phyloP scores from a whole-genome alignment of 1,284 basidiomycete genomes.

The Puccinia horiana region DNA sequence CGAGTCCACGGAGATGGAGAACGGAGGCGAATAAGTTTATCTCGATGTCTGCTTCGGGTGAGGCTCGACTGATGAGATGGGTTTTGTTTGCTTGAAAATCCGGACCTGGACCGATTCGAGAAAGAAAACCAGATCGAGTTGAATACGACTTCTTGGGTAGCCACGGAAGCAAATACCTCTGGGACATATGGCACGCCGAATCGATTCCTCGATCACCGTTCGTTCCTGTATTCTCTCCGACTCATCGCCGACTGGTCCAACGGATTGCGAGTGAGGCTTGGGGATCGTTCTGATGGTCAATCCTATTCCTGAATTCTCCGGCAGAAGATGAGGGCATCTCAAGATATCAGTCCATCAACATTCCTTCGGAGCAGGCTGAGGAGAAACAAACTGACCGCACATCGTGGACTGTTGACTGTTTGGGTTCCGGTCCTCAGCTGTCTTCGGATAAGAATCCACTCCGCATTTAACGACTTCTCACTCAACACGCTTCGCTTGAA shows the following conservation, averaged over 20 bases:
- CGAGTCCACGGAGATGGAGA: slow-evolving; percentile 47
- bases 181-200: slow-evolving; percentile 14
- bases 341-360: background rate
- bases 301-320: slow-evolving; percentile 9
- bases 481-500: too few relatives aligned
- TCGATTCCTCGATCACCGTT: background rate
- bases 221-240: background rate
- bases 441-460: too few relatives aligned
- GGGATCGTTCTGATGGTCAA: slow-evolving; percentile 6
- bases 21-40: slow-evolving; percentile 39
- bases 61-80: background rate
- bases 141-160: background rate
- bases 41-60: slow-evolving; percentile 7
- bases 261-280: background rate
- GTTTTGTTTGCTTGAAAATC: slow-evolving; percentile 22
- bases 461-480: too few relatives aligned
- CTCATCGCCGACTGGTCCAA: background rate
- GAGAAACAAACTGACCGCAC: slow-evolving; percentile 10
- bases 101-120: slow-evolving; percentile 8
- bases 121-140: background rate
- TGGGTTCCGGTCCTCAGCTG: too few relatives aligned
- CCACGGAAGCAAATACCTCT: background rate
- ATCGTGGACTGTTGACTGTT: background rate
- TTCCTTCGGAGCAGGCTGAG: background rate
- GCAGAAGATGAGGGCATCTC: background rate